A percentile compares a stretch with the other conserved stretches of the same genome.
Conservation (phyloP, 345 rosid genomes). For the Odontarrhena argentea region DNA sequence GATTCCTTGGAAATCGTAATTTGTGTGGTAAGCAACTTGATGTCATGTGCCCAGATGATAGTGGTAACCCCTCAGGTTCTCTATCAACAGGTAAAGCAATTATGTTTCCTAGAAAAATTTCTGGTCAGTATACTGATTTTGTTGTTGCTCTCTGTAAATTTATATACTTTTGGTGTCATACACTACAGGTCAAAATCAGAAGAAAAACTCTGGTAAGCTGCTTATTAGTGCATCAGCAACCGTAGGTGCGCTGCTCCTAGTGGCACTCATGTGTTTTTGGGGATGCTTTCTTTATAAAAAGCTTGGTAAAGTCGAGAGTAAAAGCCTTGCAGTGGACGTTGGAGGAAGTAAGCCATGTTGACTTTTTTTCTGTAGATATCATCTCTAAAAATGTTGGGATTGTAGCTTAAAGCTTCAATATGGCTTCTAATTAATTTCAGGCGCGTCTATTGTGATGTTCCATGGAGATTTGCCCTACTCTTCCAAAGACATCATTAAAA, state of each 20-base stretch:
- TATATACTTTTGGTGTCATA: constrained; percentile 27
- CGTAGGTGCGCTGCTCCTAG: constrained; percentile 88
- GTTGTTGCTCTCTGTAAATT: constrained; percentile 16
- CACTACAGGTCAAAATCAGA: constrained; percentile 64
- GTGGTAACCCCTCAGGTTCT: constrained; percentile 52
- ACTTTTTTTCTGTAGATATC: neutral
- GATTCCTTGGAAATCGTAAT: constrained; percentile 75
- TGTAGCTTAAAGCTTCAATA: constrained; percentile 8
- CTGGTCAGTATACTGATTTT: constrained; percentile 7
- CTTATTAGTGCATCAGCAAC: constrained; percentile 95
- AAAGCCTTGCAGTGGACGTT: constrained; percentile 81
- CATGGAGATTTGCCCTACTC: constrained; percentile 98
- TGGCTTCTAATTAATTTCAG: constrained; percentile 48
- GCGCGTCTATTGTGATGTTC: constrained; percentile 96
- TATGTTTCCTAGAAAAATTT: neutral
- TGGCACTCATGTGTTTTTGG: constrained; percentile 99
- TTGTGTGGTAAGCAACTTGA: constrained; percentile 87
- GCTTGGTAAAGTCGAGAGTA: constrained; percentile 81
- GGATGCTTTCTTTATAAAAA: constrained; percentile 98
- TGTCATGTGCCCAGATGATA: constrained; percentile 57
- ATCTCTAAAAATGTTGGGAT: constrained; percentile 1
- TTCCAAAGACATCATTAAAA: constrained; percentile 84
- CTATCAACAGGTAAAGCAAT: constrained; percentile 51
- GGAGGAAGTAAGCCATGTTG: constrained; percentile 63
- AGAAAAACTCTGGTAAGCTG: constrained; percentile 77